Percentiles rank a stretch among this genome's conserved stretches.
Conservation (phyloP, 106 monocot genomes). For the Posidonia australis region DNA sequence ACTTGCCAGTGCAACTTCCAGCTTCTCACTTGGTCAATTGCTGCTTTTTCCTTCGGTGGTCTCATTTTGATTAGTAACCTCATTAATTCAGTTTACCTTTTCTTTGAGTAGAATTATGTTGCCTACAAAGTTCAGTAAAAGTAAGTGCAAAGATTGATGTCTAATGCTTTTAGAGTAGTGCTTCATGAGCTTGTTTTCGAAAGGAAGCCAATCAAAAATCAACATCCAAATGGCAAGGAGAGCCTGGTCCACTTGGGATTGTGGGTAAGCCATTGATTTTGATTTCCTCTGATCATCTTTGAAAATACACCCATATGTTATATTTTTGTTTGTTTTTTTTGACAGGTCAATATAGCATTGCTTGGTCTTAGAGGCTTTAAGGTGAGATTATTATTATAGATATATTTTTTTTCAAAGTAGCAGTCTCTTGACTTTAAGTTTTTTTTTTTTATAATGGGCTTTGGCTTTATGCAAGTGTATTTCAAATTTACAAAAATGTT, state of each 20-base stretch:
- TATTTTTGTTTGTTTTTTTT: too few relatives aligned
- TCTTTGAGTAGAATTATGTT: too few relatives aligned
- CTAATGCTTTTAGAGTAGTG: slow-evolving; percentile 83
- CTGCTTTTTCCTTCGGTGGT: not conserved
- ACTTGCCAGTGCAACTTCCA: slow-evolving; percentile 42
- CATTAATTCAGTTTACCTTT: not conserved
- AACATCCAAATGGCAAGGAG: slow-evolving; percentile 50
- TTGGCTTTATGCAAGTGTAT: too few relatives aligned
- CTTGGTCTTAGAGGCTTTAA: too few relatives aligned
- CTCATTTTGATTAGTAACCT: slow-evolving; percentile 50
- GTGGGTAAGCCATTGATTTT: slow-evolving; percentile 41
- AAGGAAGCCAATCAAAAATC: slow-evolving; percentile 46
- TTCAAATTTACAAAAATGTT: too few relatives aligned
- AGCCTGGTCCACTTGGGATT: slow-evolving; percentile 71
- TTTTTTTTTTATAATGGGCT: too few relatives aligned
- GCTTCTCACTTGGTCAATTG: slow-evolving; percentile 49
- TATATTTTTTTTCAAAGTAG: too few relatives aligned
- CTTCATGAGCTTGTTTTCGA: slow-evolving; percentile 84
- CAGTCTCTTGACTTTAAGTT: too few relatives aligned
- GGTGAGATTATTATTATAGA: too few relatives aligned
- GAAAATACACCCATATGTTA: too few relatives aligned
- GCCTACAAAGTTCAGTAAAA: too few relatives aligned
- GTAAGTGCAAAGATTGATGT: slow-evolving; percentile 77
- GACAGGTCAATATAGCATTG: too few relatives aligned
- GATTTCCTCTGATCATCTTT: not conserved